Conservation (phyloP, 2,329 filamentous ascomycete species). For the Stagonosporopsis tanaceti region DNA sequence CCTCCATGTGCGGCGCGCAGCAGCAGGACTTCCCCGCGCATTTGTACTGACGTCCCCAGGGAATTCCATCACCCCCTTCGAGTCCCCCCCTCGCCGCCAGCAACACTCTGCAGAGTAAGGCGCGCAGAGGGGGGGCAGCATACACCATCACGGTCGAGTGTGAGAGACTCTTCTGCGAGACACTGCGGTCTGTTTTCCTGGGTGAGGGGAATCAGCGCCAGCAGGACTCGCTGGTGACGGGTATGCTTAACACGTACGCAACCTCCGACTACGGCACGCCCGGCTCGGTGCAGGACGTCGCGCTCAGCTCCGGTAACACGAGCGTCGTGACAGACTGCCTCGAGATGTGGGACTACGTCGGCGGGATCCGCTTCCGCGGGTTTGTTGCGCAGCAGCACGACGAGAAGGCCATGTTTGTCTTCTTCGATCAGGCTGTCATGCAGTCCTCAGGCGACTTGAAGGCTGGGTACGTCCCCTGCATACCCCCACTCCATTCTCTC, state of each 20-base stretch:
- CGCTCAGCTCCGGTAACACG: conserved; percentile 22
- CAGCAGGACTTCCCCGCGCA: background rate
- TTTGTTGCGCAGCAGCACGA: conserved; percentile 77
- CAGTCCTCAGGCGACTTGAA: conserved; percentile 74
- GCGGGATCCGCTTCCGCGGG: conserved; percentile 83
- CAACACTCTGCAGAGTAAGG: conserved; percentile 57
- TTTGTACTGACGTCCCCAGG: conserved; percentile 58
- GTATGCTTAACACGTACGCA: conserved; percentile 63
- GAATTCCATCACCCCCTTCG: conserved; percentile 82
- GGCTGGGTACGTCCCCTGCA: conserved; percentile 71
- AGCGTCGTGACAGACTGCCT: conserved; percentile 68
- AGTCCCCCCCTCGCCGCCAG: conserved; percentile 87
- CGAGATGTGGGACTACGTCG: conserved; percentile 85
- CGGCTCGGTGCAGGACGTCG: conserved; percentile 33
- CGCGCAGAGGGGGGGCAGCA: conserved; percentile 85
- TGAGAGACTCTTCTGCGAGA: conserved; percentile 99
- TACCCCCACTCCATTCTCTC: conserved; percentile 25
- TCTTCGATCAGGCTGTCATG: conserved; percentile 79
- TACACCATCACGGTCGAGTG: conserved; percentile 98
- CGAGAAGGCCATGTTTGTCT: conserved; percentile 82
- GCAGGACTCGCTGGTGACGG: conserved; percentile 86
- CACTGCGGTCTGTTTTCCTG: conserved; percentile 91
- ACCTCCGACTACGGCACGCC: conserved; percentile 43
- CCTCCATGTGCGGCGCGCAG: background rate
- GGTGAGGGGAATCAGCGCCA: conserved; percentile 85